Percentiles rank a stretch among this genome's conserved stretches.
These are phyloP conservation scores for Rhodocollybia butyracea DNA, from an alignment of 768 basidiomycete species.

Conservation along the genomic window DNA sequence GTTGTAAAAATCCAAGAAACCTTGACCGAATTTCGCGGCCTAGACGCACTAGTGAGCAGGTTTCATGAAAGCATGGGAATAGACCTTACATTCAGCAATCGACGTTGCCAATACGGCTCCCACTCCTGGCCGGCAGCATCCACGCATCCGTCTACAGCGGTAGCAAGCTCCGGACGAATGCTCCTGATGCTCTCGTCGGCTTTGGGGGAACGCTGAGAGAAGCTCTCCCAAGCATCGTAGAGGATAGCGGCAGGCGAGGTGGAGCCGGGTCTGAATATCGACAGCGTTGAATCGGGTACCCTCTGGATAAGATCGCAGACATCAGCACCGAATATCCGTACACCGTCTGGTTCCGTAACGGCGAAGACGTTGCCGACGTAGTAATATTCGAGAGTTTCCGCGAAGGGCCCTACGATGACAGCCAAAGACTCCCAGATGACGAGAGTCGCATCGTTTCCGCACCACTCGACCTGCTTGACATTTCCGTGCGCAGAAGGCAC, in stretches of 20 bases:
- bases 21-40: conserved; percentile 97
- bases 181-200: conserved; percentile 90
- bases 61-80: neutral
- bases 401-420: conserved; percentile 88
- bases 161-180: conserved; percentile 81
- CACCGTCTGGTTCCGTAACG: conserved; percentile 85
- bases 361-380: conserved; percentile 76
- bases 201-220: conserved; percentile 79
- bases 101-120: conserved; percentile 88
- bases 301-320: conserved; percentile 89
- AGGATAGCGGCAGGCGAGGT: conserved; percentile 88
- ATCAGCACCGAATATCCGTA: conserved; percentile 78
- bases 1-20: conserved; percentile 90
- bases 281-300: conserved; percentile 85
- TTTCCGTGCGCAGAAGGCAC: conserved; percentile 53
- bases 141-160: conserved; percentile 88
- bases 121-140: conserved; percentile 92
- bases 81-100: conserved; percentile 68
- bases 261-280: conserved; percentile 91
- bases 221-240: conserved; percentile 90
- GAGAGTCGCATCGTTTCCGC: conserved; percentile 91
- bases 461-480: conserved; percentile 85
- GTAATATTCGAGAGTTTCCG: conserved; percentile 81
- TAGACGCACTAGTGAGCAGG: conserved; percentile 23
- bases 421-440: conserved; percentile 78